Base-by-base conservation (phyloP, 139 green algal species). In the Volvox reticuliferus region DNA sequence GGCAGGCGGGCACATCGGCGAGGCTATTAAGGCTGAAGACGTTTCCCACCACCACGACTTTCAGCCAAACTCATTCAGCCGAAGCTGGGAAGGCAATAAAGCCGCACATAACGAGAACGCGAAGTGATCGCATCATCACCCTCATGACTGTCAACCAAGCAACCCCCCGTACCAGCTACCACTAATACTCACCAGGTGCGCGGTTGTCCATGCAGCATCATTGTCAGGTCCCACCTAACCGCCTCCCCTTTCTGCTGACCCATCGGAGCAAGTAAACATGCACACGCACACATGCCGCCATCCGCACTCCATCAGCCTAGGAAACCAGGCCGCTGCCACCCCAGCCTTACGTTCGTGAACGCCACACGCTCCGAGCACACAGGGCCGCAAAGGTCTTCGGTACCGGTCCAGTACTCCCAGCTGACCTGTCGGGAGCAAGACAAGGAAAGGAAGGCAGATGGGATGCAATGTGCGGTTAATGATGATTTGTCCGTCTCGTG, bases 401-500 rank as follows among this genome's bases (percentile, higher is more conserved):
- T 96, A 93, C 98, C 99, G 68, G 94, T 98, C 98, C 98, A 99
- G 71, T 99, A 97, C 96, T 99, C 98, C 96, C 97, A 99, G 14
- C 90, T 73, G 22, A 99, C 96, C 94, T 97, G 94, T 21, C 1
- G 26, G n/a, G 18, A 73, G 65, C 65, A 28, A 73, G 65, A 24
- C 21, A 12, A 2, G 65, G 65, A 24, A 73, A 68, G 21, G 78
- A 35, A 68, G 18, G 36, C 24, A 36, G 37, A 19, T 24, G 78
- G 37, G 26, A 14, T 17, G 32, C 26, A 22, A 14, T 2, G 55
- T 36, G 62, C 12, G 37, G 37, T 68, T 67, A 36, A 20, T 26
- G 21, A 32, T 26, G 16, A 13, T 33, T 32, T 1, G 30, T 24
- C 78, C 36, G 21, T 13, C 5, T 16, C 19, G 17, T 50, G 76